Base-by-base conservation (phyloP, 345 rosid species). In the Melastoma malabathricum region DNA sequence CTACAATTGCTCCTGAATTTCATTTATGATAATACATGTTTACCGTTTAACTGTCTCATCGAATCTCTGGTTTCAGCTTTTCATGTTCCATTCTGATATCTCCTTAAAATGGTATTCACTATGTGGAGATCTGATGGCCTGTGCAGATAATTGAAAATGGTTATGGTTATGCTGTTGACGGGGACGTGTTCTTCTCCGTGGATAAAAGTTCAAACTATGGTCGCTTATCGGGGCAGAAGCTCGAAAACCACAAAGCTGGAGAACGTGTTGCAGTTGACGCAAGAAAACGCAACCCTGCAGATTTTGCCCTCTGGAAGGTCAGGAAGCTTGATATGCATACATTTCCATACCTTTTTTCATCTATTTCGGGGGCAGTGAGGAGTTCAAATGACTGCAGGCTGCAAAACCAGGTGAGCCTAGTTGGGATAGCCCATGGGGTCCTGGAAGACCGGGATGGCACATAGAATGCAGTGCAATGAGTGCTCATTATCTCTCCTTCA, bases 371-470 rank as follows among this genome's bases (percentile, higher is more conserved):
- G 44, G 13, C 18, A 12, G 20, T 27, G 15, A 3, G 18, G 47
- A 54, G 47, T 8, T 51, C 56, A 18, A 25, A 18, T 43, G 47
- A 23, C 47, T 74, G 72, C 78, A 92, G 96, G 82, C 95, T 20
- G 93, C 88, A 23, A 92, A 87, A 71, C 87, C 85, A 15, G 93
- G 68, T 48, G 98, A 92, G 62, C 87, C 86, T 52, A 70, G 78
- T 29, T 92, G 95, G 98, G 86, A 79, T 44, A 92, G 95, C 59
- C 80, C 85, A 0, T 87, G 98, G 98, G 96, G 93, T 64, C 80
- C 23, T 48, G 96, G 98, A 55, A 79, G 98, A 64, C 96, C 95
- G 6, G 98, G 96, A 41, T 87, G 98, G 96, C 96, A 92, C 61
- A 92, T 92, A 18, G 98, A 92, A 29, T 50, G 43, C 22, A 8